Evolutionary conservation across 495 filamentous ascomycete species (phyloP), one percentile per base, ranked within the genome.

Genomic region (Thozetella sp.): DNA sequence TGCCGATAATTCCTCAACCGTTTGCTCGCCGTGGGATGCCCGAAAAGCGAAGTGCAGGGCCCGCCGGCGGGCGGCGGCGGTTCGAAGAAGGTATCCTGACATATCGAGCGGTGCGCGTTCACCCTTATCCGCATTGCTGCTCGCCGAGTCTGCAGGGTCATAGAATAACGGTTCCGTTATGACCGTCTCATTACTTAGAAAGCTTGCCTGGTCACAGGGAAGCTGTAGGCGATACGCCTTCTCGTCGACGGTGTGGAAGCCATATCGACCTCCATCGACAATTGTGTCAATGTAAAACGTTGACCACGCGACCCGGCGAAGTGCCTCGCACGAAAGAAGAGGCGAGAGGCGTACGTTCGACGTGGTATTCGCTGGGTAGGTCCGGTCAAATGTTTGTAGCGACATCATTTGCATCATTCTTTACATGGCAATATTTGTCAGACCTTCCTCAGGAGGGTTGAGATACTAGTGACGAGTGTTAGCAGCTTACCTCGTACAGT

Each of bases 371-470:
- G 51, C 51, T 25, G 51, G 51, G 15, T 53, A 53, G 6, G 51
- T 53, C 11, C 51, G 51, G 51, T 53, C 51, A 25, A 53, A 53
- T 25, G 51, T 53, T 17, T 53, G 51, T 22, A 53, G 51, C 10
- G 51, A 53, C 51, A 53, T 53, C 51, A 53, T 53, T 22, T 53
- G 51, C 51, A 53, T 53, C 51, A 53, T 53, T 17, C 51, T 53
- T 20, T 19, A 19, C 46, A 6, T 19, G 9, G 46, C 19, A 10
- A 20, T 6, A 6, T 37, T 37, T 37, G 9, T 37, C 30, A 37
- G 6, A 9, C 30, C 30, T 37, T 6, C 30, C 17, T 6, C 6
- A 37, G 30, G 9, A 37, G 6, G 30, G 30, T 17, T 9, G 30
- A 9, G 30, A 37, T 6, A 37, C 17, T 37, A 37, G 17, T 6